Base-by-base conservation (phyloP, 2,329 filamentous ascomycete genomes). In the Colletotrichum sansevieriae region DNA sequence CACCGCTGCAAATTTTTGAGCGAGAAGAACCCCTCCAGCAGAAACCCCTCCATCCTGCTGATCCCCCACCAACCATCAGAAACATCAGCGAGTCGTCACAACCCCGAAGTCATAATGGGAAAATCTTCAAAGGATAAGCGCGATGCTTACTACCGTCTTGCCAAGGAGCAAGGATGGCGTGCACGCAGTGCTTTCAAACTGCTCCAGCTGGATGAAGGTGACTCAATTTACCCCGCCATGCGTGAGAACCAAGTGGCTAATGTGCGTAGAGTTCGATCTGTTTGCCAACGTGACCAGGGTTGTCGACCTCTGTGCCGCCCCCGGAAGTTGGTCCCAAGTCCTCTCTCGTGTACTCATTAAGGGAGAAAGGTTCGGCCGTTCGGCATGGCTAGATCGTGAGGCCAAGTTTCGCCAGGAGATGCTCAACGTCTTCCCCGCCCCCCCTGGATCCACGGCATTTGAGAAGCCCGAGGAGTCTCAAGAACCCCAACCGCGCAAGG, bases 41-140 rank as follows among this genome's bases (percentile, higher is more conserved):
- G 43, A 43, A 9, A 29, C 29, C 29, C 8, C 20, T 25, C 51
- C 59, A 52, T 56, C 44, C 47, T 60, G 43, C 46, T 60, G 46
- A 52, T 57, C 37, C 61, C 55, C 57, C 49, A 33, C 29, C 18
- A 29, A 44, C 57, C 46, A 25, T 22, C 18, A 29, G 41, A 22
- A 37, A 35, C 15, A 22, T 33, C 51, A 52, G 25, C 13, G 20
- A 20, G 5, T 43, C 22, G 3, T 39, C 46, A 18, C 10, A 37
- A 20, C 63, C 7, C 3, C 58, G 2, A 3, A 46, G 18, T 61
- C 54, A 41, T 4, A 11, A 80, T 97, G 95, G 95, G 95, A 1
- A 98, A 98, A 79, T 97, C 96, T 1, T 98, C 95, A 55, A 99
- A 99, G 81, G 96, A 99, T 78, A 99, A 99, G 83, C 92, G 96